Evolutionary conservation across 306 rosid genomes (phyloP).

Genomic region (Datisca glomerata): DNA sequence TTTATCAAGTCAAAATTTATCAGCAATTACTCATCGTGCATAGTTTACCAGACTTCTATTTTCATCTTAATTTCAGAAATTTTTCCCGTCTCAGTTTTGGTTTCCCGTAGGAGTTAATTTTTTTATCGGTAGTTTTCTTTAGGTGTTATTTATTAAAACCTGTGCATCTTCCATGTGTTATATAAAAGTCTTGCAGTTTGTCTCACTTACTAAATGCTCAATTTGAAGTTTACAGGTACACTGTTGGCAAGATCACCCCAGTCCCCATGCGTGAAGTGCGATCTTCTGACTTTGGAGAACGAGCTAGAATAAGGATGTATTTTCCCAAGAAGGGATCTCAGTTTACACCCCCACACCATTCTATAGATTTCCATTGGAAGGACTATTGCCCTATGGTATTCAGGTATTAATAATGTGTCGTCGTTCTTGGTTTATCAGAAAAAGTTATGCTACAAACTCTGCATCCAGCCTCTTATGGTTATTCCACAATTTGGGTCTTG

Average conservation of each 20-base stretch:
- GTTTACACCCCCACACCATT: slow-evolving; percentile 83
- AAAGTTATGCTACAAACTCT: background rate
- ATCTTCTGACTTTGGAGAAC: slow-evolving; percentile 77
- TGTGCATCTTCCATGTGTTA: too few relatives aligned
- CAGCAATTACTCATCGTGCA: too few relatives aligned
- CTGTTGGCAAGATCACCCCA: slow-evolving; percentile 97
- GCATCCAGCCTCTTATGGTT: slow-evolving; percentile 9
- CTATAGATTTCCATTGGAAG: slow-evolving; percentile 85
- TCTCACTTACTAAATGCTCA: slow-evolving; percentile 15
- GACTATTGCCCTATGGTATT: slow-evolving; percentile 99
- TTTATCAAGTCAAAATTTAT: too few relatives aligned
- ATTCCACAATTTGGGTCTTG: too few relatives aligned
- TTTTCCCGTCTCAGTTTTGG: too few relatives aligned
- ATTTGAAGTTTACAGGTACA: slow-evolving; percentile 61
- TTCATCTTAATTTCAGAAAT: too few relatives aligned
- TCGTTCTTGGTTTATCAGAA: background rate
- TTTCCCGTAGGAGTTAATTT: background rate
- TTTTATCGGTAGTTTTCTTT: background rate
- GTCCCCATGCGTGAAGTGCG: slow-evolving; percentile 95
- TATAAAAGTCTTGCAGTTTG: background rate
- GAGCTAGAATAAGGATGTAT: slow-evolving; percentile 89
- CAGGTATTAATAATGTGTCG: slow-evolving; percentile 40
- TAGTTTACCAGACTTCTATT: too few relatives aligned
- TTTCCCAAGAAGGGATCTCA: slow-evolving; percentile 83
- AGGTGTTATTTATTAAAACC: too few relatives aligned